A percentile compares a stretch with the other conserved stretches of the same genome.
These are phyloP conservation scores for Hypoxylon trugodes DNA, from an alignment of 495 filamentous ascomycete species.

Conservation along the genomic window DNA sequence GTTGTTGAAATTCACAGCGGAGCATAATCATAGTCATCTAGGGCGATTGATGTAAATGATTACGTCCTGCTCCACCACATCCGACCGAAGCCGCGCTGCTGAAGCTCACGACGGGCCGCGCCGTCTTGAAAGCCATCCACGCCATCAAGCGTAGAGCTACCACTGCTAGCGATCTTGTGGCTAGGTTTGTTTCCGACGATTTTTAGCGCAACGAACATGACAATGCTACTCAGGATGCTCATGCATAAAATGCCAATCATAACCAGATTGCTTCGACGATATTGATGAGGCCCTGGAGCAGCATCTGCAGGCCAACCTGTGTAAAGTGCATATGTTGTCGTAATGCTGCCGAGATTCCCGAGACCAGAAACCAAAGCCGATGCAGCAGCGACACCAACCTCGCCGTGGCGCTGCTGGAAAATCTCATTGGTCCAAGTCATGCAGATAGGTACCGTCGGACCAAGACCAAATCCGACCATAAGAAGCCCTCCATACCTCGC, in stretches of 20 bases:
- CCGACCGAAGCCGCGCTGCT: slow-evolving; percentile 72
- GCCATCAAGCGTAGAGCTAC: slow-evolving; percentile 54
- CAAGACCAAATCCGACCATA: slow-evolving; percentile 89
- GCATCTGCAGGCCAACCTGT: slow-evolving; percentile 83
- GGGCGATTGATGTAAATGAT: not conserved
- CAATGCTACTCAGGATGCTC: slow-evolving; percentile 74
- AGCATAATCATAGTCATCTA: slow-evolving; percentile 16
- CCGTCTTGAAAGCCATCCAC: slow-evolving; percentile 68
- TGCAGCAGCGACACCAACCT: slow-evolving; percentile 91
- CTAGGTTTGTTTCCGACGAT: slow-evolving; percentile 65
- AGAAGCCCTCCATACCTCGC: slow-evolving; percentile 87
- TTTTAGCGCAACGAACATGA: slow-evolving; percentile 72
- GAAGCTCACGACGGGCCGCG: slow-evolving; percentile 71
- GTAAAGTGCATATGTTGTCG: slow-evolving; percentile 90
- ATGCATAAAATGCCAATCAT: slow-evolving; percentile 86
- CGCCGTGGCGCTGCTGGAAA: slow-evolving; percentile 87
- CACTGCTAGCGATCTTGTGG: slow-evolving; percentile 48
- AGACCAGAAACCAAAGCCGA: slow-evolving; percentile 85
- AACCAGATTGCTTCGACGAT: slow-evolving; percentile 81
- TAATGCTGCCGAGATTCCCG: slow-evolving; percentile 83
- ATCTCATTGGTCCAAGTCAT: slow-evolving; percentile 95
- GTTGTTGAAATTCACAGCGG: slow-evolving; percentile 39
- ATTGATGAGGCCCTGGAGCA: slow-evolving; percentile 71
- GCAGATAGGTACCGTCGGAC: slow-evolving; percentile 88
- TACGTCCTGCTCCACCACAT: slow-evolving; percentile 57